Evolutionary conservation across 495 filamentous ascomycete genomes (phyloP).

Genomic region (Pyrenopolyporus hunteri): DNA sequence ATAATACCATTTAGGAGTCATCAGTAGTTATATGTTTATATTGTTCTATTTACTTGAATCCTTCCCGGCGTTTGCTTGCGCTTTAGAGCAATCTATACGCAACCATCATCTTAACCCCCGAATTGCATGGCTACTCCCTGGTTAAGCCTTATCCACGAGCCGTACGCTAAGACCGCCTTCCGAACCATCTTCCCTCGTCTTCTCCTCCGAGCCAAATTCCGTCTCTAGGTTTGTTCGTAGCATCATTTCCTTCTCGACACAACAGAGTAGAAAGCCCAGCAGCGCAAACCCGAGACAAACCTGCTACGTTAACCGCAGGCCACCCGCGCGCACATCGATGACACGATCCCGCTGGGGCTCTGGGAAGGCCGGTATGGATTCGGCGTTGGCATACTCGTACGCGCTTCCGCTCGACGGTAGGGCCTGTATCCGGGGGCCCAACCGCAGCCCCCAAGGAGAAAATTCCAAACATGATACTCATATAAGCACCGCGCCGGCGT

Average conservation of each 20-base stretch:
- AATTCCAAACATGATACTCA: slow-evolving; percentile 57
- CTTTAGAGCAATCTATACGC: no score
- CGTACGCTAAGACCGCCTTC: not conserved
- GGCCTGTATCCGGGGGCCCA: slow-evolving; percentile 57
- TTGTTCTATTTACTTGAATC: no score
- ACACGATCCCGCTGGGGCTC: not conserved
- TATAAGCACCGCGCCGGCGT: slow-evolving; percentile 62
- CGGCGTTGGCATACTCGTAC: slow-evolving; percentile 16
- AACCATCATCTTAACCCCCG: no score
- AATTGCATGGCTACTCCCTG: no score
- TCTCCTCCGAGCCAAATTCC: slow-evolving; percentile 16
- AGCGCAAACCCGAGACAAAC: not conserved
- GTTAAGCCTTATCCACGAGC: no score
- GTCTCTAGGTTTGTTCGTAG: slow-evolving; percentile 17
- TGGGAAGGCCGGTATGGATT: slow-evolving; percentile 1
- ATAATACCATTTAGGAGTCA: no score
- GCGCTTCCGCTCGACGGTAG: slow-evolving; percentile 2
- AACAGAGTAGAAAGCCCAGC: not conserved
- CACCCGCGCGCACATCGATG: slow-evolving; percentile 11
- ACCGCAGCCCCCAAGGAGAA: slow-evolving; percentile 70
- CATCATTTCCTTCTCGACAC: slow-evolving; percentile 14
- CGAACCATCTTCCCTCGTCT: not conserved
- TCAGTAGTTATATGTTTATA: no score
- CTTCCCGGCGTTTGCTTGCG: no score
- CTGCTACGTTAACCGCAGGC: slow-evolving; percentile 13